Base-by-base conservation (phyloP, 2,329 filamentous ascomycete genomes). In the Bipolaris victoriae region DNA sequence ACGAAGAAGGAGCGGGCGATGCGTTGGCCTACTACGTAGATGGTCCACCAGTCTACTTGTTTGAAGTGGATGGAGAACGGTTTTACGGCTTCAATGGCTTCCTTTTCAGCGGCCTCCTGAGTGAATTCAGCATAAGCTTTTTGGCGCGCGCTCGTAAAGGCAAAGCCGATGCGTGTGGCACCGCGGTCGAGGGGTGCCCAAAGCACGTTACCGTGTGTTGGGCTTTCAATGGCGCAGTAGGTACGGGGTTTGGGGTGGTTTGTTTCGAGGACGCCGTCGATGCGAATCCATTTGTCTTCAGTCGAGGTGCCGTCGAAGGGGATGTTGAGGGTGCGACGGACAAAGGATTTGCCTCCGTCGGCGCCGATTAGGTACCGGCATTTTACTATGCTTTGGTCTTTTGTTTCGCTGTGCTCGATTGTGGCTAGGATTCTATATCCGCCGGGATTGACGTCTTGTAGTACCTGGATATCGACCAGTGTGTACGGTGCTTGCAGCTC, bases 181-280 rank as follows among this genome's bases (percentile, higher is more conserved):
- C 81, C 82, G 54, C 82, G 80, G 62, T 86, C 84, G 0, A 85
- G 71, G 3, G 80, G 78, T 2, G 79, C 82, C 83, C 82, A 86
- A 0, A 86, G 73, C 0, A 86, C 81, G 54, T 84, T 84, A 3
- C 83, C 83, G 61, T 85, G 82, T 0, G 80, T 82, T 0, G 77
- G 77, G 22, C 76, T 80, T 63, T 85, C 83, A 44, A 85, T 81
- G 0, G 81, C 76, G 31, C 80, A 80, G 59, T 84, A 75, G 2
- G 70, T 73, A 44, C 81, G 69, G 11, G 77, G 75, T 36, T 82
- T 80, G 0, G 83, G 83, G 64, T 84, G 70, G 55, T 82, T 77
- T 0, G 81, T 83, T 57, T 79, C 76, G 33, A 84, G 67, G 1
- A 79, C 67, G 1, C 82, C 83, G 61, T 85, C 82, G 39, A 84